Evolutionary conservation across 257 asterid genomes (phyloP).

Genomic region (Nyctanthes arbortristis): DNA sequence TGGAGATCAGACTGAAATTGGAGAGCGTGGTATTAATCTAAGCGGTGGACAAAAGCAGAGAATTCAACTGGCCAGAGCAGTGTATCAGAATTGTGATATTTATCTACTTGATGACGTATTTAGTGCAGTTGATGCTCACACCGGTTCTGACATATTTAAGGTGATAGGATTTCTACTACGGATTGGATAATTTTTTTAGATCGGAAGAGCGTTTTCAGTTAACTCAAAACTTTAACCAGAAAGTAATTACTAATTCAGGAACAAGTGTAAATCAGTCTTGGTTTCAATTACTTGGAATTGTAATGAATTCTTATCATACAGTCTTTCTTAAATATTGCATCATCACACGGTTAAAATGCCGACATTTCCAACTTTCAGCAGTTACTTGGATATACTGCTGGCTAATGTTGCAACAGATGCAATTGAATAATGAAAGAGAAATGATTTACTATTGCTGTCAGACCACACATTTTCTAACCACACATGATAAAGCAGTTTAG

Average conservation of each 20-base stretch:
- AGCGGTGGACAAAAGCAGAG: constrained; percentile 99
- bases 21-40: constrained; percentile 97
- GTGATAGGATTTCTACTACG: constrained; percentile 26
- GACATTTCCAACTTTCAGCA: not conserved
- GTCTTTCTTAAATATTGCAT: not conserved
- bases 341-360: not conserved
- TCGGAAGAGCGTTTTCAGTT: too few relatives aligned
- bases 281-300: not conserved
- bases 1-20: constrained; percentile 98
- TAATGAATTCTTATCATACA: not conserved
- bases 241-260: too few relatives aligned
- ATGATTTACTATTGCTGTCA: not conserved
- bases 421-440: not conserved
- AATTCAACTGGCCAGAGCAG: constrained; percentile 95
- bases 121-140: constrained; percentile 98
- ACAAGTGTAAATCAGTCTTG: not conserved
- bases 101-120: constrained; percentile 92
- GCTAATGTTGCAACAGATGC: not conserved
- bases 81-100: constrained; percentile 86
- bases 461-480: not conserved
- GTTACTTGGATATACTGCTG: not conserved
- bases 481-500: not conserved
- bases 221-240: too few relatives aligned
- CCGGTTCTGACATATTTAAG: constrained; percentile 96
- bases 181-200: not conserved